These are phyloP conservation scores for Mrakia blollopis DNA, from an alignment of 768 basidiomycete species.

Conservation along the genomic window DNA sequence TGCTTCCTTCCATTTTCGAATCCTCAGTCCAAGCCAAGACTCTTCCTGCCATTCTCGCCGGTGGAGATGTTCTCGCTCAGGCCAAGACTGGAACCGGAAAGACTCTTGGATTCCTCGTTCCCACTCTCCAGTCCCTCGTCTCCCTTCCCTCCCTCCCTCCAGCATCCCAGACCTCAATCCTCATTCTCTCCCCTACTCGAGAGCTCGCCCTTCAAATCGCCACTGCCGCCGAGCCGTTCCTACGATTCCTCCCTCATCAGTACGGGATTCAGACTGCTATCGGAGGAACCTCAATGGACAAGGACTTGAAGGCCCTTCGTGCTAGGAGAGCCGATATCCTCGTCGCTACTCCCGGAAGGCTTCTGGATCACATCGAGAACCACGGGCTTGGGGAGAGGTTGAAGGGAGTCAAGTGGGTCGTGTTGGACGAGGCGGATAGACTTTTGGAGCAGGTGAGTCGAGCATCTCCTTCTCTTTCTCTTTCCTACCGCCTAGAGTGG, in stretches of 20 bases:
- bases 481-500: too few relatives aligned
- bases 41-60: slow-evolving; percentile 35
- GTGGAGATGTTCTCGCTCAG: slow-evolving; percentile 34
- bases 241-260: slow-evolving; percentile 44
- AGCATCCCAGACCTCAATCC: slow-evolving; percentile 39
- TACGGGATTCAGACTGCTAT: slow-evolving; percentile 45
- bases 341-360: slow-evolving; percentile 48
- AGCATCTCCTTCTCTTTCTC: neutral
- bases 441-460: slow-evolving; percentile 31
- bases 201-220: slow-evolving; percentile 40
- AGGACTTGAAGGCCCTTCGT: slow-evolving; percentile 18
- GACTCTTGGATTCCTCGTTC: slow-evolving; percentile 49
- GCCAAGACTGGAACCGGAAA: slow-evolving; percentile 57
- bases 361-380: slow-evolving; percentile 46
- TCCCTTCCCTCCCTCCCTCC: slow-evolving; percentile 34
- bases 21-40: slow-evolving; percentile 40
- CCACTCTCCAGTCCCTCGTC: slow-evolving; percentile 44
- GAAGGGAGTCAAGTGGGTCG: slow-evolving; percentile 34
- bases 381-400: slow-evolving; percentile 47
- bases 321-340: slow-evolving; percentile 39
- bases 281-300: slow-evolving; percentile 29
- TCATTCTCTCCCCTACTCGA: slow-evolving; percentile 48
- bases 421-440: slow-evolving; percentile 47
- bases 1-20: neutral
- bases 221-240: slow-evolving; percentile 6